A percentile compares a stretch with the other conserved stretches of the same genome.
Conservation (phyloP, 2,329 filamentous ascomycete genomes). For the Paracoccidioides lutzii region DNA sequence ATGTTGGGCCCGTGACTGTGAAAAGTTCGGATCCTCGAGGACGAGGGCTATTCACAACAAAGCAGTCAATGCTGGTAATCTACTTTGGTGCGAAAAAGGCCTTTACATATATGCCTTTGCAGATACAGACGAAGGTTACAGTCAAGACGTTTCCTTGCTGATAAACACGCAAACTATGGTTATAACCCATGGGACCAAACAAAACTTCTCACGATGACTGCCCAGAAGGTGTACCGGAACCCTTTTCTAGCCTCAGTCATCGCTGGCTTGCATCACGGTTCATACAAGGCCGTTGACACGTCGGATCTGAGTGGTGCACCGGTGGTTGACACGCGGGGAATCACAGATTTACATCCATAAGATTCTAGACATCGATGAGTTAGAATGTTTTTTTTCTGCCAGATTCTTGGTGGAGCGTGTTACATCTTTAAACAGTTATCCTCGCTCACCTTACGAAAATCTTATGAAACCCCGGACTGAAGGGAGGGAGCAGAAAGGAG, state of each 20-base stretch:
- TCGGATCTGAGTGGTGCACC: conserved; percentile 25
- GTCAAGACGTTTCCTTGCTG: conserved; percentile 18
- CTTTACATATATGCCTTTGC: conserved; percentile 32
- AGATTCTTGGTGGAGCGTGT: conserved; percentile 38
- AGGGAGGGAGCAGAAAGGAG: background rate
- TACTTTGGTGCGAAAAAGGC: conserved; percentile 46
- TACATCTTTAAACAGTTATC: conserved; percentile 30
- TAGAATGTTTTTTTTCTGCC: conserved; percentile 1
- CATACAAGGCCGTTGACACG: conserved; percentile 23
- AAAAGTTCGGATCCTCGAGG: conserved; percentile 31
- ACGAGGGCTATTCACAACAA: conserved; percentile 40
- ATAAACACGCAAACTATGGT: conserved; percentile 26
- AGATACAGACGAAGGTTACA: conserved; percentile 11
- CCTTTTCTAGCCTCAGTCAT: conserved; percentile 24
- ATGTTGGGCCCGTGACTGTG: conserved; percentile 30
- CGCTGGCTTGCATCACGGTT: conserved; percentile 29
- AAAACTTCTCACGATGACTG: conserved; percentile 28
- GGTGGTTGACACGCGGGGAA: conserved; percentile 36
- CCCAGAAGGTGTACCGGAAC: conserved; percentile 37
- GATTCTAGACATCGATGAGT: background rate
- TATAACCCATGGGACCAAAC: conserved; percentile 26
- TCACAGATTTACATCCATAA: background rate
- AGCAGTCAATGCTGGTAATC: conserved; percentile 37
- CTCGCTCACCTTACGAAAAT: conserved; percentile 14
- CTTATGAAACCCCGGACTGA: conserved; percentile 8